These are phyloP conservation scores for Nemania sp. DNA, from an alignment of 2,329 filamentous ascomycete species.

Conservation along the genomic window DNA sequence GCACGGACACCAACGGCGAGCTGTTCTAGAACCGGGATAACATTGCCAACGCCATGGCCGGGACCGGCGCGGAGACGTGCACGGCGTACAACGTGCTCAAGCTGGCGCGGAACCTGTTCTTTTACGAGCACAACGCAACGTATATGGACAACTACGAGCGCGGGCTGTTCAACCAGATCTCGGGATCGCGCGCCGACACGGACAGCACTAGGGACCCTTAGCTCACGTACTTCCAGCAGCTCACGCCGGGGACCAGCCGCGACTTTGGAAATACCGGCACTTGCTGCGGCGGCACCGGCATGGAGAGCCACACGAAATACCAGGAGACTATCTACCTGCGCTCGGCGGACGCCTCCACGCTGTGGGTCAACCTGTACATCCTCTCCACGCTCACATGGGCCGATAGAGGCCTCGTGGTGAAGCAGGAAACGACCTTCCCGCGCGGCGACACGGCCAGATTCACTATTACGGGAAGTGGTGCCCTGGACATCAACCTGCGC, in stretches of 20 bases:
- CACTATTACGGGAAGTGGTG: slow-evolving; percentile 36
- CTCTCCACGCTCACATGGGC: slow-evolving; percentile 40
- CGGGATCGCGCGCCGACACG: slow-evolving; percentile 39
- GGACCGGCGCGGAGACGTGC: slow-evolving; percentile 40
- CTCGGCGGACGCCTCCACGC: slow-evolving; percentile 39
- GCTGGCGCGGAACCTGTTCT: slow-evolving; percentile 40
- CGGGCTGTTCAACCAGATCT: slow-evolving; percentile 42
- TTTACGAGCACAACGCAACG: slow-evolving; percentile 40
- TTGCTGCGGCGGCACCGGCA: slow-evolving; percentile 41
- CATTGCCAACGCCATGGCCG: slow-evolving; percentile 40
- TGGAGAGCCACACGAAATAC: slow-evolving; percentile 44
- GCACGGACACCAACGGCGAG: slow-evolving; percentile 40
- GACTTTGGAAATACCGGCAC: slow-evolving; percentile 42
- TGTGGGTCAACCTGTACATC: slow-evolving; percentile 42
- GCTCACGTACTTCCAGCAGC: slow-evolving; percentile 42
- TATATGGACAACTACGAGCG: slow-evolving; percentile 45
- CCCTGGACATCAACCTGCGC: slow-evolving; percentile 40
- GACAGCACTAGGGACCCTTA: slow-evolving; percentile 32
- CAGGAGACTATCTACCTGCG: slow-evolving; percentile 43
- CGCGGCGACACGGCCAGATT: slow-evolving; percentile 35
- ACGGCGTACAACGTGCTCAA: slow-evolving; percentile 43
- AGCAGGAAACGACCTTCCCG: slow-evolving; percentile 40
- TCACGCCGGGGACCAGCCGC: slow-evolving; percentile 35
- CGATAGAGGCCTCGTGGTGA: slow-evolving; percentile 37
- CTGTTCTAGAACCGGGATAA: slow-evolving; percentile 43